A percentile compares a stretch with the other conserved stretches of the same genome.
phyloP scores from a whole-genome alignment of 768 basidiomycete species.

The Pleurotus eryngii region DNA sequence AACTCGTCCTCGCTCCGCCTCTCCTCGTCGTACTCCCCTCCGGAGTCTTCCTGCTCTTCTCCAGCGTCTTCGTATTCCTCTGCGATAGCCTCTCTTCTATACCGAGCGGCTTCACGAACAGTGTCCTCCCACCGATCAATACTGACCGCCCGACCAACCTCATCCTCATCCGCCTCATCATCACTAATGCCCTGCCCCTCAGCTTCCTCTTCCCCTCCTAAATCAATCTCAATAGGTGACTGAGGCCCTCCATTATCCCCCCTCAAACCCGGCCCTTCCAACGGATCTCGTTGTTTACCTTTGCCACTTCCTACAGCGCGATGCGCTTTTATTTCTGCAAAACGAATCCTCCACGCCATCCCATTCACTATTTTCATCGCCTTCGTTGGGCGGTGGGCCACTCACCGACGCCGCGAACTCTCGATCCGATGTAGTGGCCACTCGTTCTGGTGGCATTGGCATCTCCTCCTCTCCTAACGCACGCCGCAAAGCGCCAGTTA shows the following conservation, averaged over 20 bases:
- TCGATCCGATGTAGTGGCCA: constrained; percentile 5
- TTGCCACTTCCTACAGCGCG: constrained; percentile 33
- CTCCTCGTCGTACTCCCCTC: constrained; percentile 10
- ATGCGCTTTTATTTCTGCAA: constrained; percentile 46
- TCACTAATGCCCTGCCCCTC: constrained; percentile 12
- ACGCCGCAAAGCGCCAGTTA: constrained; percentile 52
- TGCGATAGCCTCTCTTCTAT: constrained; percentile 6
- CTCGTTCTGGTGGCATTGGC: constrained; percentile 12
- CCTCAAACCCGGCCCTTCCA: constrained; percentile 55
- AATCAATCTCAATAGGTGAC: constrained; percentile 46
- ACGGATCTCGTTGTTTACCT: constrained; percentile 61
- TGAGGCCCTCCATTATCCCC: constrained; percentile 27
- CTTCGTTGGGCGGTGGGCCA: constrained; percentile 13
- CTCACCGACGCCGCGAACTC: constrained; percentile 16
- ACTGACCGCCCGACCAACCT: constrained; percentile 1
- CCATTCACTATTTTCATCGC: constrained; percentile 23
- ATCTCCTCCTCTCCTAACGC: constrained; percentile 49
- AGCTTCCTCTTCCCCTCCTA: constrained; percentile 28
- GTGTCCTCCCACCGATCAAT: constrained; percentile 3
- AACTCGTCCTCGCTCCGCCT: constrained; percentile 9
- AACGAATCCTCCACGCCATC: constrained; percentile 52
- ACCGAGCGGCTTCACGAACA: constrained; percentile 4
- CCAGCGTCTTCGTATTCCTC: not conserved
- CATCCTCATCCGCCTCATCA: constrained; percentile 15
- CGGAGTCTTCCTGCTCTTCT: constrained; percentile 9